Conservation (phyloP, 2,329 filamentous ascomycete species). For the Pestalotiopsis sp. region DNA sequence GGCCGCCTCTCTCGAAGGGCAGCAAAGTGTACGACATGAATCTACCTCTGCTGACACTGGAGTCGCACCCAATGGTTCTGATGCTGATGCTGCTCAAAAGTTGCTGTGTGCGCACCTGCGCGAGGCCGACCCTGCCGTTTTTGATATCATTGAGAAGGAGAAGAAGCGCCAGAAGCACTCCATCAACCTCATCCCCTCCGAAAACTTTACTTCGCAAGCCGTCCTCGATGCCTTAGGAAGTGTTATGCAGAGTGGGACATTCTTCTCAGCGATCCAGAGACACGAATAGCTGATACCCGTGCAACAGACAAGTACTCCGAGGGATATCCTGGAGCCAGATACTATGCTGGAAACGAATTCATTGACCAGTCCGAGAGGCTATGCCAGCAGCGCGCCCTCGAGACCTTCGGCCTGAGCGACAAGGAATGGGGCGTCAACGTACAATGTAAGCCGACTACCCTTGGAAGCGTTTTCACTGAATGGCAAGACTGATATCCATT, state of each 20-base stretch:
- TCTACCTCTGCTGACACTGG: slow-evolving; percentile 11
- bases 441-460: slow-evolving; percentile 63
- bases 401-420: slow-evolving; percentile 81
- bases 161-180: slow-evolving; percentile 97
- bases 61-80: slow-evolving; percentile 13
- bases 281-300: not conserved
- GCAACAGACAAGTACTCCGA: slow-evolving; percentile 91
- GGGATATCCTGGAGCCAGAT: slow-evolving; percentile 93
- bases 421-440: slow-evolving; percentile 98
- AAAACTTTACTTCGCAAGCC: slow-evolving; percentile 94
- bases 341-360: slow-evolving; percentile 96
- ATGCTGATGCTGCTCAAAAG: slow-evolving; percentile 45
- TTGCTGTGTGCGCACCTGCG: slow-evolving; percentile 78
- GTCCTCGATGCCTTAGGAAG: slow-evolving; percentile 90
- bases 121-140: slow-evolving; percentile 84
- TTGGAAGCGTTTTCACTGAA: not conserved
- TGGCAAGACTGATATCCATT: slow-evolving; percentile 12
- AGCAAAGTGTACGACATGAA: slow-evolving; percentile 56
- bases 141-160: slow-evolving; percentile 92
- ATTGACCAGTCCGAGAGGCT: slow-evolving; percentile 89
- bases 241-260: slow-evolving; percentile 83
- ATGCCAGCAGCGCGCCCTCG: slow-evolving; percentile 86
- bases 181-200: slow-evolving; percentile 94
- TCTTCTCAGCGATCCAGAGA: not conserved
- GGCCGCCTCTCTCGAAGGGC: slow-evolving; percentile 49